Conservation (phyloP, 176 grass and related monocot genomes). For the Oryza coarctata region DNA sequence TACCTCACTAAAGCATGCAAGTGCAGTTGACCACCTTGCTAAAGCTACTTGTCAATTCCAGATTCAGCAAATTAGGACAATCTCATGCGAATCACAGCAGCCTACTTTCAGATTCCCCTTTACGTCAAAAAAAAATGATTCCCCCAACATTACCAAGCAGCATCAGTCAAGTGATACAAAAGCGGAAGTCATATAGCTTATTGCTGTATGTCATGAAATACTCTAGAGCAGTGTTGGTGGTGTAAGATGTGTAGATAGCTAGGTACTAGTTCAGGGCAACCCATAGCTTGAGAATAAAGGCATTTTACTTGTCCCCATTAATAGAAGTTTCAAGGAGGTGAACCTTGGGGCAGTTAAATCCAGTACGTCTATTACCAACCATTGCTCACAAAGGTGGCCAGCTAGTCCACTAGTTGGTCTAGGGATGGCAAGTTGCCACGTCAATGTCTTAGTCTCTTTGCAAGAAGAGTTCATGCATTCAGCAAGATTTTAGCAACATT, state of each 20-base stretch:
- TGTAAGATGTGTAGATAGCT: conserved; percentile 35
- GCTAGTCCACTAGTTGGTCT: neutral
- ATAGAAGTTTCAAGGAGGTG: neutral
- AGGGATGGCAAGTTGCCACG: neutral
- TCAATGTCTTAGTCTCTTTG: neutral
- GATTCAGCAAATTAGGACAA: conserved; percentile 15
- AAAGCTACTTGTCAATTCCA: conserved; percentile 30
- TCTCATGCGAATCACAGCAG: conserved; percentile 1
- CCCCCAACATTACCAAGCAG: conserved; percentile 28
- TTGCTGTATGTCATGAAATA: conserved; percentile 1
- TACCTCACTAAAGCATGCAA: neutral
- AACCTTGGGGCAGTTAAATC: too few species aligned
- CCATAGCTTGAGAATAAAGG: conserved; percentile 1
- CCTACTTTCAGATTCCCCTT: conserved; percentile 31
- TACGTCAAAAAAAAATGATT: too few species aligned
- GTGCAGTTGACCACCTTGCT: neutral
- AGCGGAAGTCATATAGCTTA: conserved; percentile 27
- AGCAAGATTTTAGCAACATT: neutral
- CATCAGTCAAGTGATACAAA: conserved; percentile 30
- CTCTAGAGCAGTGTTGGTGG: conserved; percentile 27
- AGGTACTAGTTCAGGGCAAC: conserved; percentile 37
- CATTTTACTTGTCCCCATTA: conserved; percentile 30
- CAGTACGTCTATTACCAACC: neutral
- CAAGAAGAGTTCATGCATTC: neutral
- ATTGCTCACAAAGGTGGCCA: neutral